A percentile compares a stretch with the other conserved stretches of the same genome.
These are phyloP conservation scores for Alisma plantagoaquatica DNA, from an alignment of 106 monocot genomes.

Conservation along the genomic window DNA sequence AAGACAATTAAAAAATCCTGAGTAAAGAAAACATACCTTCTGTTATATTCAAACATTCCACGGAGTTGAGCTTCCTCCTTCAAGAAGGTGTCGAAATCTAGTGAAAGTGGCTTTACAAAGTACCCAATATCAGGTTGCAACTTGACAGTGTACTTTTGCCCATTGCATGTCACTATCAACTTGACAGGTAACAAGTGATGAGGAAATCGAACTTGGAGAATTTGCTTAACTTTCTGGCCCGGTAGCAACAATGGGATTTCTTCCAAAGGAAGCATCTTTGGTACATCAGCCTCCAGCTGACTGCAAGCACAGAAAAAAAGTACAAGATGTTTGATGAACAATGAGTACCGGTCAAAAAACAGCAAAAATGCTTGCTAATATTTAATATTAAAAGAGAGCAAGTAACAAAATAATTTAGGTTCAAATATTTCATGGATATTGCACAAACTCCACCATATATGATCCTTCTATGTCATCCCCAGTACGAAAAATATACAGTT, in stretches of 20 bases:
- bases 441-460: too few species aligned
- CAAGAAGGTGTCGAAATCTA: conserved; percentile 44
- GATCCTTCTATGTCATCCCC: too few species aligned
- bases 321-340: not conserved
- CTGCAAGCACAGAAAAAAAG: conserved; percentile 18
- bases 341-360: not conserved
- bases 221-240: conserved; percentile 39
- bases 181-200: conserved; percentile 86
- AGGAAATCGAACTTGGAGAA: conserved; percentile 62
- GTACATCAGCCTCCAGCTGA: conserved; percentile 16
- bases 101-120: conserved; percentile 54
- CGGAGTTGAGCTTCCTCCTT: conserved; percentile 51
- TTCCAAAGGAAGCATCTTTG: conserved; percentile 49
- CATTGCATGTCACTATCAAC: conserved; percentile 48
- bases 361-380: too few species aligned
- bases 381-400: too few species aligned
- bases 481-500: too few species aligned
- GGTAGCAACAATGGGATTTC: conserved; percentile 56
- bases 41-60: conserved; percentile 88
- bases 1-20: too few species aligned
- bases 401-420: too few species aligned
- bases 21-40: conserved; percentile 54
- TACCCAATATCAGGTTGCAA: conserved; percentile 94
- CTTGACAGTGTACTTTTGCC: conserved; percentile 53
- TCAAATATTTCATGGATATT: too few species aligned